phyloP scores from a whole-genome alignment of 345 rosid species.

The Raphanus raphanistrum region DNA sequence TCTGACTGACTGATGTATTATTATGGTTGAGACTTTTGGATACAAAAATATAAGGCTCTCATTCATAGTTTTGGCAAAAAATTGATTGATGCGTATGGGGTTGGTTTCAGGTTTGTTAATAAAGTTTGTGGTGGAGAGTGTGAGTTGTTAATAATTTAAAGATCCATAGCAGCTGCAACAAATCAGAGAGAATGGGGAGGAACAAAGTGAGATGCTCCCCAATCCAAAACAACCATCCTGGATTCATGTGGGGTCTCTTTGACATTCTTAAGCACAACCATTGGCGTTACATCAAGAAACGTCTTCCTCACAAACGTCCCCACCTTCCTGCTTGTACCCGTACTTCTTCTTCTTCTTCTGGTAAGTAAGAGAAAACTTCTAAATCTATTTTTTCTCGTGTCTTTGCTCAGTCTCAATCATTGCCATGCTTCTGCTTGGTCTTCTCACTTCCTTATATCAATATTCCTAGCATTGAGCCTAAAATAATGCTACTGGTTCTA shows the following conservation, averaged over 20 bases:
- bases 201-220: conserved; percentile 37
- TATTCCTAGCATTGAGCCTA: neutral
- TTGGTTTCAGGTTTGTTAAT: conserved; percentile 40
- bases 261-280: conserved; percentile 60
- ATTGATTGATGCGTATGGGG: neutral
- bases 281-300: conserved; percentile 69
- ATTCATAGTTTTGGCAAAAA: neutral
- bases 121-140: conserved; percentile 12
- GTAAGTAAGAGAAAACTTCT: conserved; percentile 26
- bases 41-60: neutral
- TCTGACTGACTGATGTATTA: too few relatives aligned
- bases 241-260: conserved; percentile 72
- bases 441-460: too few relatives aligned
- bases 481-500: neutral
- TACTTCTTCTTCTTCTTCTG: conserved; percentile 1
- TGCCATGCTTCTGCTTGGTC: neutral
- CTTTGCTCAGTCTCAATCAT: neutral
- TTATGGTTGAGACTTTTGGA: neutral
- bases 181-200: conserved; percentile 49
- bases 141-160: neutral
- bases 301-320: conserved; percentile 51
- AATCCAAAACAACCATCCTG: conserved; percentile 40
- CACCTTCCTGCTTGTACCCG: conserved; percentile 3
- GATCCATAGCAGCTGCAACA: neutral
- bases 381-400: neutral